These are phyloP conservation scores for Colletotrichum brevisporum DNA, from an alignment of 2,329 filamentous ascomycete genomes.

Conservation along the genomic window DNA sequence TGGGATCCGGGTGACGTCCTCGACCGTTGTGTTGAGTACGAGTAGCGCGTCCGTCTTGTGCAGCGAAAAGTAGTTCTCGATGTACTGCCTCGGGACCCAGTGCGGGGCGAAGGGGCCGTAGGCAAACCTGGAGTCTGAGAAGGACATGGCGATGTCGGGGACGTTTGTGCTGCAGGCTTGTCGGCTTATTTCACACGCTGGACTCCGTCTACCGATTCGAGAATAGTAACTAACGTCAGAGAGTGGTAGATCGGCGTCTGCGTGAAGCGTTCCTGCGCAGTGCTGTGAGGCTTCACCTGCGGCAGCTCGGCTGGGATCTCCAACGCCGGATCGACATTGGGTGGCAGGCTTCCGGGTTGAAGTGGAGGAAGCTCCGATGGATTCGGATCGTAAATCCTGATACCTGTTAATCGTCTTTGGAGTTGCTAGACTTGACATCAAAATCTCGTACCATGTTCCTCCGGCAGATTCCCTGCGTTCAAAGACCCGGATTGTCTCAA, in stretches of 20 bases:
- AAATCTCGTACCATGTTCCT: constrained; percentile 57
- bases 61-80: constrained; percentile 67
- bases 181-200: too few species aligned
- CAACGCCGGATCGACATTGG: constrained; percentile 62
- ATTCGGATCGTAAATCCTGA: constrained; percentile 65
- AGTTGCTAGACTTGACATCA: too few species aligned
- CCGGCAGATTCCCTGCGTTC: constrained; percentile 59
- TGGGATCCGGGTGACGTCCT: constrained; percentile 58
- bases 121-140: constrained; percentile 66
- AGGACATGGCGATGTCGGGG: constrained; percentile 69
- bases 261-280: constrained; percentile 58
- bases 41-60: constrained; percentile 63
- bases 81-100: constrained; percentile 67
- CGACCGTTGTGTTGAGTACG: constrained; percentile 65
- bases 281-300: constrained; percentile 53
- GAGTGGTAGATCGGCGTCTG: constrained; percentile 66
- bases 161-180: constrained; percentile 63
- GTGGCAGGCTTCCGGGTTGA: constrained; percentile 52
- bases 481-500: constrained; percentile 58
- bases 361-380: constrained; percentile 52
- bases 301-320: constrained; percentile 59
- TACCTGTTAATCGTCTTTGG: neutral
- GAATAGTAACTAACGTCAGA: constrained; percentile 58
- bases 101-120: constrained; percentile 71
- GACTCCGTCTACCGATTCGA: too few species aligned